Percentiles rank a stretch among this genome's conserved stretches.
These are phyloP conservation scores for Apium graveolens DNA, from an alignment of 129 eudicot species.

Conservation along the genomic window DNA sequence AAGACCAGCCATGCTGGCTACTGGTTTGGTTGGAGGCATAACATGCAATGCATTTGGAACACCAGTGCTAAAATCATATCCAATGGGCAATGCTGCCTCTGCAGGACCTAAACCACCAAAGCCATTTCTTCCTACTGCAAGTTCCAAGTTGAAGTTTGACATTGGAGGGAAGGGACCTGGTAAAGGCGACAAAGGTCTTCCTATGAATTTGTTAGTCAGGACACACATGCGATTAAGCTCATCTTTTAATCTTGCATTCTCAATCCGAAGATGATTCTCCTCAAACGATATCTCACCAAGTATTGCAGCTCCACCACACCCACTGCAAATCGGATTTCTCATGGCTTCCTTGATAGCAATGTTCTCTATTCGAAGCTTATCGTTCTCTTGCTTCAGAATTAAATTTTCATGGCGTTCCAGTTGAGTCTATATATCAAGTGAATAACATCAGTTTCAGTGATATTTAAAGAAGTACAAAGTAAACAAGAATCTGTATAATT, in stretches of 20 bases:
- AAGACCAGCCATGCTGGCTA: conserved; percentile 21
- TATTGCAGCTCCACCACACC: conserved; percentile 69
- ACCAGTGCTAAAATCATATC: conserved; percentile 50
- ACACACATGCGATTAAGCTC: conserved; percentile 55
- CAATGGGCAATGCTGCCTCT: conserved; percentile 51
- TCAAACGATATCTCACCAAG: conserved; percentile 60
- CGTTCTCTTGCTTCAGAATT: conserved; percentile 63
- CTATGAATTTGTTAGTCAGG: conserved; percentile 54
- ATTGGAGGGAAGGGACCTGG: conserved; percentile 19
- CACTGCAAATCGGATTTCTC: conserved; percentile 50
- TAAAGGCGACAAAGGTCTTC: conserved; percentile 39
- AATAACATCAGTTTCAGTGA: neutral
- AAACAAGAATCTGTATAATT: conserved; percentile 2
- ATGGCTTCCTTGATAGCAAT: conserved; percentile 69
- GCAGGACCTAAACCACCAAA: conserved; percentile 39
- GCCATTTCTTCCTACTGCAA: conserved; percentile 56
- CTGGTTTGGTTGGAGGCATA: conserved; percentile 28
- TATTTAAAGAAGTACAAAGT: neutral
- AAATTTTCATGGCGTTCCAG: conserved; percentile 63
- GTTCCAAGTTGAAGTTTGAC: conserved; percentile 47
- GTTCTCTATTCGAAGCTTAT: conserved; percentile 58
- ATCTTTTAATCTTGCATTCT: conserved; percentile 66
- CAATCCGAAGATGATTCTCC: conserved; percentile 53
- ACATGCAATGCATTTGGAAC: conserved; percentile 31
- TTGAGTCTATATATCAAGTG: conserved; percentile 42